Conservation (phyloP, 371 early-diverging fungal species). For the Mycotypha africana region DNA sequence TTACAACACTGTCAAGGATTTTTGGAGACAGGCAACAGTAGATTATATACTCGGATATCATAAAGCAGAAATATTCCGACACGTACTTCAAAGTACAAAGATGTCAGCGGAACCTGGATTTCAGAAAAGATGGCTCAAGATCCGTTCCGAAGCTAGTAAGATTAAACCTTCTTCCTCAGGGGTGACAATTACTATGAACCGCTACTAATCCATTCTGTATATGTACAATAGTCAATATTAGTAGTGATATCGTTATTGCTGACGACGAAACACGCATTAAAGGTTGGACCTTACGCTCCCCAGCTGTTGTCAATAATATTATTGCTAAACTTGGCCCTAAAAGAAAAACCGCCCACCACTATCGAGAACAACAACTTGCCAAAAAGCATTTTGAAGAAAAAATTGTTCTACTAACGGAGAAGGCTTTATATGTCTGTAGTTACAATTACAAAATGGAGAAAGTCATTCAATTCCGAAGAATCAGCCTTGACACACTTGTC, state of each 20-base stretch:
- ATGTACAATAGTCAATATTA: slow-evolving; percentile 39
- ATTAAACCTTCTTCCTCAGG: not conserved
- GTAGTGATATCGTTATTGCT: slow-evolving; percentile 55
- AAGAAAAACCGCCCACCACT: no score
- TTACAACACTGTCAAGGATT: slow-evolving; percentile 65
- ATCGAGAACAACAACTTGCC: no score
- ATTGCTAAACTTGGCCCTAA: no score
- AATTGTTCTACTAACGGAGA: slow-evolving; percentile 61
- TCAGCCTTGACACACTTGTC: slow-evolving; percentile 52
- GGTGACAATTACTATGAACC: no score
- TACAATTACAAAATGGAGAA: slow-evolving; percentile 70
- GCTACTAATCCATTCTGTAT: slow-evolving; percentile 1
- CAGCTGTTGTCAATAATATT: no score
- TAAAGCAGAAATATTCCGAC: slow-evolving; percentile 39
- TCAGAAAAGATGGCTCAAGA: slow-evolving; percentile 43
- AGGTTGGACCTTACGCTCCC: slow-evolving; percentile 65
- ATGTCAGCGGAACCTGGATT: slow-evolving; percentile 54
- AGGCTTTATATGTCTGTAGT: slow-evolving; percentile 68
- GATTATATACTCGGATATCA: slow-evolving; percentile 47
- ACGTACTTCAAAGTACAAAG: slow-evolving; percentile 33
- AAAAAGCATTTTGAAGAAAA: slow-evolving; percentile 59
- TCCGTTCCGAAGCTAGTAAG: slow-evolving; percentile 45
- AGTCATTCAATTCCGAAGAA: slow-evolving; percentile 60
- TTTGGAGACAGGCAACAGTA: slow-evolving; percentile 51
- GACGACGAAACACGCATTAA: slow-evolving; percentile 47